Conservation (phyloP, 2,329 filamentous ascomycete genomes). For the Pseudophaeomoniella oleicola region DNA sequence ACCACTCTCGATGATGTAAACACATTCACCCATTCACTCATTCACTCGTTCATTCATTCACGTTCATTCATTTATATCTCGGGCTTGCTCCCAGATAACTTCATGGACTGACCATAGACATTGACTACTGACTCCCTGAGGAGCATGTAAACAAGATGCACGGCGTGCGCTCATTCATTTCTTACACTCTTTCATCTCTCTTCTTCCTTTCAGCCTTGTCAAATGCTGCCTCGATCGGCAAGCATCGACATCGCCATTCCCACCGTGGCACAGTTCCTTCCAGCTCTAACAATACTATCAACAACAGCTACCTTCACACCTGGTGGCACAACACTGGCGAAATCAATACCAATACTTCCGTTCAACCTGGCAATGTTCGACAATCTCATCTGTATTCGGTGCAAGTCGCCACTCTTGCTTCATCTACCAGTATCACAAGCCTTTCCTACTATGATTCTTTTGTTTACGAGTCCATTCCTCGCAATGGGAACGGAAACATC, state of each 20-base stretch:
- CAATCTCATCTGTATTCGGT: slow-evolving; percentile 12
- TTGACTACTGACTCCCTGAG: too few relatives aligned
- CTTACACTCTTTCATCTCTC: not conserved
- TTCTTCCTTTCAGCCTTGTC: not conserved
- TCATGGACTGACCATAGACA: not conserved
- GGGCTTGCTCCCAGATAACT: not conserved
- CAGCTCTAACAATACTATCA: not conserved
- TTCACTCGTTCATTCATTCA: not conserved
- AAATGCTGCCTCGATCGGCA: not conserved
- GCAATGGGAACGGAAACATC: slow-evolving; percentile 21
- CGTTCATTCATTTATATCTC: not conserved
- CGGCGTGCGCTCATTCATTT: not conserved
- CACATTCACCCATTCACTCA: too few relatives aligned
- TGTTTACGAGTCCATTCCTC: slow-evolving; percentile 21
- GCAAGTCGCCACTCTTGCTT: slow-evolving; percentile 7
- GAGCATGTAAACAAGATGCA: not conserved
- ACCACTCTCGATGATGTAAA: too few relatives aligned
- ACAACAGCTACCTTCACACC: slow-evolving; percentile 1
- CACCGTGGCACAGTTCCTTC: not conserved
- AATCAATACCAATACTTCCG: slow-evolving; percentile 11
- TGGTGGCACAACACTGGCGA: slow-evolving; percentile 13
- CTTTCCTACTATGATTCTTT: slow-evolving; percentile 22
- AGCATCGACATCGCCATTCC: not conserved
- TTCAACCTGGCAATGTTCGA: slow-evolving; percentile 10
- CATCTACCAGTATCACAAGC: too few relatives aligned